Conservation (phyloP, 495 filamentous ascomycete species). For the Penicillium canescens region DNA sequence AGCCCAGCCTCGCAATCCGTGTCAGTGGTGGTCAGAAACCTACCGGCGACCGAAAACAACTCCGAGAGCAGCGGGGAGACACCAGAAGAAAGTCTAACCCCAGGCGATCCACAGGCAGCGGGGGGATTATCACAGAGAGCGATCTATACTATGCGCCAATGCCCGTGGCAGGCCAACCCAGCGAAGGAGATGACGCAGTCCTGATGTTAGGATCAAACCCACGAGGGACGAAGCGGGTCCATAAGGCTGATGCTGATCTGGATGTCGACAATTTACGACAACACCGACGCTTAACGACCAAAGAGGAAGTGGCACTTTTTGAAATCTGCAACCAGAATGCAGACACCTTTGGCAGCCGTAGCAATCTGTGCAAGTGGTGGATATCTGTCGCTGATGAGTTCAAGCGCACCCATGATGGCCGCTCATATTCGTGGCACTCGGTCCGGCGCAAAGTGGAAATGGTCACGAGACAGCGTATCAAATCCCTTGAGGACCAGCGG, state of each 20-base stretch:
- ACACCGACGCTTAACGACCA: slow-evolving; percentile 44
- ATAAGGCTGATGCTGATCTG: slow-evolving; percentile 8
- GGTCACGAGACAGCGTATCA: slow-evolving; percentile 45
- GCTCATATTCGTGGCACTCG: slow-evolving; percentile 49
- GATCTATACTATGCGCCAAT: slow-evolving; percentile 12
- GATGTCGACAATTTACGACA: slow-evolving; percentile 29
- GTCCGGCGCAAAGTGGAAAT: slow-evolving; percentile 48
- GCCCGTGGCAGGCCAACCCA: neutral
- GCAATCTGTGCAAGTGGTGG: slow-evolving; percentile 51
- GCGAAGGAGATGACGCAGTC: neutral
- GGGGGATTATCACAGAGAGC: neutral
- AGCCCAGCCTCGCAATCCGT: slow-evolving; percentile 4
- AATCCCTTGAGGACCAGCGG: slow-evolving; percentile 39
- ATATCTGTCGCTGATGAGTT: slow-evolving; percentile 43
- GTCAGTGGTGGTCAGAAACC: slow-evolving; percentile 4
- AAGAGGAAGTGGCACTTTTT: slow-evolving; percentile 45
- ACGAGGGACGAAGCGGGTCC: slow-evolving; percentile 17
- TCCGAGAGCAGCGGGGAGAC: slow-evolving; percentile 8
- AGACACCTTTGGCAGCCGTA: slow-evolving; percentile 42
- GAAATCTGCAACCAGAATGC: slow-evolving; percentile 45
- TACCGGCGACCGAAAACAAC: neutral
- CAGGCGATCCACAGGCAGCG: neutral
- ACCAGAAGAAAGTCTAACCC: neutral
- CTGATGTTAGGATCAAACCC: neutral
- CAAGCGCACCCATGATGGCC: slow-evolving; percentile 34